A percentile compares a stretch with the other conserved stretches of the same genome.
Evolutionary conservation across 2,329 filamentous ascomycete species (phyloP).

Genomic region (Achaetomium macrosporum): DNA sequence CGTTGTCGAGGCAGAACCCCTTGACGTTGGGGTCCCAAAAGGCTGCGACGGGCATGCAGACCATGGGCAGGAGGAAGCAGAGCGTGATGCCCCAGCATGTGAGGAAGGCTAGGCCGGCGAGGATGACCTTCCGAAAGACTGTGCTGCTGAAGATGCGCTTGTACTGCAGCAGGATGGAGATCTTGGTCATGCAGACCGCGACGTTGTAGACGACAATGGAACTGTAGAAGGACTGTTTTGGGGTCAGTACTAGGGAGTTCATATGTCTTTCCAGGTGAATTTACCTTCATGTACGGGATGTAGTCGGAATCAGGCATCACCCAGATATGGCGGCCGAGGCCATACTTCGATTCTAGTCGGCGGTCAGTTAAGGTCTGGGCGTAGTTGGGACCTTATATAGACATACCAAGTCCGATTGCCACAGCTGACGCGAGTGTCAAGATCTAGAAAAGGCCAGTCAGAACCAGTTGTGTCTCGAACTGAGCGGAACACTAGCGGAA

Average conservation of each 20-base stretch:
- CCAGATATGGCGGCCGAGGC: conserved; percentile 19
- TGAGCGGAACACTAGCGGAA: not conserved
- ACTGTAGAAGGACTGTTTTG: conserved; percentile 16
- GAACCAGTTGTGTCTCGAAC: too few species aligned
- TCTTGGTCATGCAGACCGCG: conserved; percentile 18
- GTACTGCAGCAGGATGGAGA: conserved; percentile 22
- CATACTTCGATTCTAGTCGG: conserved; percentile 15
- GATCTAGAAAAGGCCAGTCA: conserved; percentile 2
- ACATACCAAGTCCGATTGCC: conserved; percentile 19
- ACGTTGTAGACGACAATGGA: conserved; percentile 22
- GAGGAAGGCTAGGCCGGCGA: conserved; percentile 12
- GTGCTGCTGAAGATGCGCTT: conserved; percentile 18
- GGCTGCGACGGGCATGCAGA: conserved; percentile 17
- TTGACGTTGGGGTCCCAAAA: conserved; percentile 18
- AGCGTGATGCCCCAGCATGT: conserved; percentile 16
- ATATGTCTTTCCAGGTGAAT: not conserved
- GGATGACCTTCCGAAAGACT: conserved; percentile 11
- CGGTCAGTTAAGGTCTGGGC: not conserved
- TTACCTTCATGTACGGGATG: conserved; percentile 20
- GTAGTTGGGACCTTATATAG: not conserved
- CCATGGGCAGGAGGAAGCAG: conserved; percentile 14
- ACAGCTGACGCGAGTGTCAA: conserved; percentile 15
- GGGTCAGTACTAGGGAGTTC: not conserved
- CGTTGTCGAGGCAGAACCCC: conserved; percentile 18
- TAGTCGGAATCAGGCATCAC: conserved; percentile 11